A percentile compares a stretch with the other conserved stretches of the same genome.
These are phyloP conservation scores for Colletotrichum sp. DNA, from an alignment of 2,329 filamentous ascomycete genomes.

Conservation along the genomic window DNA sequence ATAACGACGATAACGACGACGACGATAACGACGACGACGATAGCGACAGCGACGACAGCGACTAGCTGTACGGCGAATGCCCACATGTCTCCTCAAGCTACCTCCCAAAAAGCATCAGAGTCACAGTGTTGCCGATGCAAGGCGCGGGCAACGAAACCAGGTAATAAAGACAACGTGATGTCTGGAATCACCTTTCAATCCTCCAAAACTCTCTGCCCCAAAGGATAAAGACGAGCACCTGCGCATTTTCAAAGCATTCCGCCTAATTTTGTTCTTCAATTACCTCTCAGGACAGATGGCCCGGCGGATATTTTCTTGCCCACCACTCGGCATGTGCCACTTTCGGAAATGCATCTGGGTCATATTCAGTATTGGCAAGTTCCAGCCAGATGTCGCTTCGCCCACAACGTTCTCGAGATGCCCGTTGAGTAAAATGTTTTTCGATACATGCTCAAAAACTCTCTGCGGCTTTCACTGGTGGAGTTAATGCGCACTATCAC, in stretches of 20 bases:
- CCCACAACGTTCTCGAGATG: not conserved
- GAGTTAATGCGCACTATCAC: not conserved
- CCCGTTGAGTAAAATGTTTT: not conserved
- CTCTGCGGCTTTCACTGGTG: not conserved
- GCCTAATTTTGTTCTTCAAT: not conserved
- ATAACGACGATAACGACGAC: rapidly evolving
- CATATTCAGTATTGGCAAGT: rapidly evolving
- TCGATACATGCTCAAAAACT: rapidly evolving
- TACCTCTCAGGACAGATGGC: not conserved
- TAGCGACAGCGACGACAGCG: not conserved
- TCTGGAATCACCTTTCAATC: not conserved
- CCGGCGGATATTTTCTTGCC: not conserved
- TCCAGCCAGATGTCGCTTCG: too few relatives aligned
- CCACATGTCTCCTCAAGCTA: not conserved
- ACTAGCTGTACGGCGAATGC: not conserved
- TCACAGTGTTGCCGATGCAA: not conserved
- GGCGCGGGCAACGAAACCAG: rapidly evolving
- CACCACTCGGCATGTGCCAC: not conserved
- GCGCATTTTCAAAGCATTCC: not conserved
- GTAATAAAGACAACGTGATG: not conserved
- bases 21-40: not conserved
- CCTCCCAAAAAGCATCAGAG: not conserved
- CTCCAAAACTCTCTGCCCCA: not conserved
- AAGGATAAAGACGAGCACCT: not conserved
- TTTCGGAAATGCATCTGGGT: not conserved